Conservation (phyloP, 805 yeast species). For the Candida endomychidarum region DNA sequence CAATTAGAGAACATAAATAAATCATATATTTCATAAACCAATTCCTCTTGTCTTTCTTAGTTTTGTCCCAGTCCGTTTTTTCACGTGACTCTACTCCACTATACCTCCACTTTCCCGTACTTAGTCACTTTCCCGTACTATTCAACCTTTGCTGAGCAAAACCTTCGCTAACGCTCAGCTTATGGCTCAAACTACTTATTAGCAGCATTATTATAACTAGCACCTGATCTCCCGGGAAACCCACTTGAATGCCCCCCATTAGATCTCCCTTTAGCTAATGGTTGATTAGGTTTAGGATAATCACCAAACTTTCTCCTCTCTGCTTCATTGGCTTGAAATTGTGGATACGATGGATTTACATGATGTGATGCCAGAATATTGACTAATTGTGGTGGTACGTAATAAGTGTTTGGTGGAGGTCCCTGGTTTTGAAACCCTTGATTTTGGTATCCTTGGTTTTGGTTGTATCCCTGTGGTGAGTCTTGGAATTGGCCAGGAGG, state of each 20-base stretch:
- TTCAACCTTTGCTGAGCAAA: no score
- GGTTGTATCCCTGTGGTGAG: no score
- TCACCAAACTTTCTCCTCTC: slow-evolving; percentile 33
- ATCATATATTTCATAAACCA: no score
- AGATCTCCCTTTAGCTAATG: slow-evolving; percentile 26
- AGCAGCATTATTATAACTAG: slow-evolving; percentile 37
- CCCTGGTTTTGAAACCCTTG: background rate
- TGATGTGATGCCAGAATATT: slow-evolving; percentile 38
- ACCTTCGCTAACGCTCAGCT: background rate
- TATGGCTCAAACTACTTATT: slow-evolving; percentile 18
- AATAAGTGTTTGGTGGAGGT: slow-evolving; percentile 1
- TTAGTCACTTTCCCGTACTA: no score
- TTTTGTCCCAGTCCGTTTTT: no score
- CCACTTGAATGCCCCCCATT: slow-evolving; percentile 25
- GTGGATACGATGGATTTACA: slow-evolving; percentile 37
- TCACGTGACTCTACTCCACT: no score
- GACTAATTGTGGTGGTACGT: slow-evolving; percentile 29
- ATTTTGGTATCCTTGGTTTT: background rate
- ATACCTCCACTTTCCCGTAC: no score
- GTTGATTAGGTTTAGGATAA: slow-evolving; percentile 21
- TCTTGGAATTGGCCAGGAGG: background rate
- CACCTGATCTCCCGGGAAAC: slow-evolving; percentile 40
- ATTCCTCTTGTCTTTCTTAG: no score
- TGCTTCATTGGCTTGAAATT: slow-evolving; percentile 31
- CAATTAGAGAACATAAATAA: no score